A percentile compares a stretch with the other conserved stretches of the same genome.
Conservation (phyloP, 768 basidiomycete genomes). For the Kwoniella dendrophila region DNA sequence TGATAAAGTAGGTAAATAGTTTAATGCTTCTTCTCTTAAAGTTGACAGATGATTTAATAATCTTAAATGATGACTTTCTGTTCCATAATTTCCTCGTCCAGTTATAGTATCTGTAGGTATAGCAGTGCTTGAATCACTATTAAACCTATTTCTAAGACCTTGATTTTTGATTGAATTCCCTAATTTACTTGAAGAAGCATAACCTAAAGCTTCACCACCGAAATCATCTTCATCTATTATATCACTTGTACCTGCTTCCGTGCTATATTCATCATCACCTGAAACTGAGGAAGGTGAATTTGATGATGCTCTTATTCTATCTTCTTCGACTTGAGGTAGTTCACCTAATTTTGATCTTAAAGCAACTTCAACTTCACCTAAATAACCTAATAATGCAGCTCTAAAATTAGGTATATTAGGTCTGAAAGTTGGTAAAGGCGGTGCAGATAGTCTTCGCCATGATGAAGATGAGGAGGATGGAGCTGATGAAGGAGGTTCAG, state of each 20-base stretch:
- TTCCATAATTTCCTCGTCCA: neutral
- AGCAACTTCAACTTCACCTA: constrained; percentile 50
- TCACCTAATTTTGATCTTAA: constrained; percentile 35
- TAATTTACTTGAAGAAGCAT: constrained; percentile 6
- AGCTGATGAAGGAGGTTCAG: neutral
- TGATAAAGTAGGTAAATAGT: constrained; percentile 33
- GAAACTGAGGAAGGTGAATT: constrained; percentile 15
- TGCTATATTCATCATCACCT: neutral
- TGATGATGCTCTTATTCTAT: constrained; percentile 17
- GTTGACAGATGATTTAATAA: constrained; percentile 39
- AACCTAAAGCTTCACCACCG: constrained; percentile 10
- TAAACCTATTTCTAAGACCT: constrained; percentile 4
- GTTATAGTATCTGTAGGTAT: neutral
- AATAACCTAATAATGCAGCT: constrained; percentile 49
- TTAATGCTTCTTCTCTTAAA: constrained; percentile 38
- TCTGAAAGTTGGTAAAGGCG: constrained; percentile 31
- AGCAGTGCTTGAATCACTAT: neutral
- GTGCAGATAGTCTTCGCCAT: constrained; percentile 33
- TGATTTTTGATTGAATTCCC: neutral
- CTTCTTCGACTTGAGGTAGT: constrained; percentile 4
- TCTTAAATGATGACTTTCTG: constrained; percentile 15
- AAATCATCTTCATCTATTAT: constrained; percentile 9
- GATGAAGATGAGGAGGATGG: constrained; percentile 15
- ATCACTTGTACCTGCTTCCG: neutral
- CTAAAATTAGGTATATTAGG: constrained; percentile 38